Percentiles rank a stretch among this genome's conserved stretches.
phyloP scores from a whole-genome alignment of 2,329 filamentous ascomycete species.

The Paradendryphiella salina region DNA sequence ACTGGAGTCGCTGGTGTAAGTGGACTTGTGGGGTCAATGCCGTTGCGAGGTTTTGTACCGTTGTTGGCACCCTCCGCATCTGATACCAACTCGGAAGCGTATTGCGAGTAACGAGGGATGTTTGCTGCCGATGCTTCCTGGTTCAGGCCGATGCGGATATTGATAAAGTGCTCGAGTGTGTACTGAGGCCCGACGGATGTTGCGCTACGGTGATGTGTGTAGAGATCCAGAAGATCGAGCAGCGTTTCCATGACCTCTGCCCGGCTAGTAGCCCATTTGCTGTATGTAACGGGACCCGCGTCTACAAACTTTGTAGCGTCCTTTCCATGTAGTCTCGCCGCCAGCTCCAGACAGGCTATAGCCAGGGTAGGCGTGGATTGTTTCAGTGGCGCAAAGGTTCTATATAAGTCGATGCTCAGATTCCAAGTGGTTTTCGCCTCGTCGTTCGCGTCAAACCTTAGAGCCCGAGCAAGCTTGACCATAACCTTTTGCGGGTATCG shows the following conservation, averaged over 20 bases:
- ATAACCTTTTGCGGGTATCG: constrained; percentile 84
- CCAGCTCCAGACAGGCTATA: constrained; percentile 78
- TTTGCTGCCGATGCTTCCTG: constrained; percentile 69
- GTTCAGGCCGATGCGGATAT: constrained; percentile 84
- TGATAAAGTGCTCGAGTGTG: constrained; percentile 77
- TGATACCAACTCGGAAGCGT: constrained; percentile 39
- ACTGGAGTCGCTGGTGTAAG: constrained; percentile 52
- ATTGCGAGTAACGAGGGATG: constrained; percentile 63
- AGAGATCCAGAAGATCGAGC: constrained; percentile 87
- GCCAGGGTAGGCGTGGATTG: constrained; percentile 85
- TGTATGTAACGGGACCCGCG: constrained; percentile 53
- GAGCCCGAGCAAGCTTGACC: constrained; percentile 72
- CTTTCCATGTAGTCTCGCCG: constrained; percentile 66
- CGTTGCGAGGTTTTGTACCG: constrained; percentile 39
- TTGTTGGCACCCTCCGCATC: constrained; percentile 24
- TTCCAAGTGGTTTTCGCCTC: constrained; percentile 74
- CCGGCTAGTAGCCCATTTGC: constrained; percentile 50
- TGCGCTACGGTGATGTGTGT: constrained; percentile 76
- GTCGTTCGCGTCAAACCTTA: constrained; percentile 57
- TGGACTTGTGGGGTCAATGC: constrained; percentile 40
- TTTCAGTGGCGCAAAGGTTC: constrained; percentile 90
- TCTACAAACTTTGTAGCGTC: constrained; percentile 55
- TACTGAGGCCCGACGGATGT: constrained; percentile 75
- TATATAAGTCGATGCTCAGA: constrained; percentile 86
- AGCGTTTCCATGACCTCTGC: constrained; percentile 68